Evolutionary conservation across 139 green algal species (phyloP).

Genomic region (Coccomyxa sp.): DNA sequence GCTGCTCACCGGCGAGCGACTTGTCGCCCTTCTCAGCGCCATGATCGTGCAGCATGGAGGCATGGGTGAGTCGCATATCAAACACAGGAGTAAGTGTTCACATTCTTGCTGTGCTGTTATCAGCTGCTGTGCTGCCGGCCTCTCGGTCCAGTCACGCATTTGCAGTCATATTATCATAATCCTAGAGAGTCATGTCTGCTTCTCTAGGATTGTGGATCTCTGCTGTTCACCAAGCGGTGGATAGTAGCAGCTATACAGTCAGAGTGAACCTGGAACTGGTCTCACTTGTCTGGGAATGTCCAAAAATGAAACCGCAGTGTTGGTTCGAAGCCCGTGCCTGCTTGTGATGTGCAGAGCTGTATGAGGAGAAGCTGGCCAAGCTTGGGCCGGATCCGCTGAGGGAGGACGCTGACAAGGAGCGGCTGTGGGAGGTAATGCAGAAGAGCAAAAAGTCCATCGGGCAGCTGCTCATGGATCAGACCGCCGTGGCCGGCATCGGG

Average conservation of each 20-base stretch:
- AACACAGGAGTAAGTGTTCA: too few species aligned
- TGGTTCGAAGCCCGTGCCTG: neutral
- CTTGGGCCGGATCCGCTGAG: constrained; percentile 76
- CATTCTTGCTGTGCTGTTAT: too few species aligned
- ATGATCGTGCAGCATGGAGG: constrained; percentile 74
- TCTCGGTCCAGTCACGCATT: too few species aligned
- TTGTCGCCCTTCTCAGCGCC: constrained; percentile 65
- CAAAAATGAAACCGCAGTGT: neutral
- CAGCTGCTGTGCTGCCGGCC: too few species aligned
- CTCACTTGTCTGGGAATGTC: neutral
- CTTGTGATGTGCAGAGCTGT: constrained; percentile 33
- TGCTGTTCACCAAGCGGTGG: too few species aligned
- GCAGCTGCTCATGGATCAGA: constrained; percentile 80
- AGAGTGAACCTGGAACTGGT: neutral
- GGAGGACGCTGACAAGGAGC: constrained; percentile 40
- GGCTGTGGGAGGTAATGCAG: constrained; percentile 35
- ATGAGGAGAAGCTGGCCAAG: constrained; percentile 40
- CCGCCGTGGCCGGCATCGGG: constrained; percentile 68
- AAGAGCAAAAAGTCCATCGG: constrained; percentile 65
- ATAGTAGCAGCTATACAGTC: neutral
- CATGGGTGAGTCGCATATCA: constrained; percentile 8
- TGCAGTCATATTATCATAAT: too few species aligned
- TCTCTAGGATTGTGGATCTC: too few species aligned
- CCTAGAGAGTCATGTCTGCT: too few species aligned
- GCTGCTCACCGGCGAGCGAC: constrained; percentile 28